Percentiles rank a stretch among this genome's conserved stretches.
Evolutionary conservation across 768 basidiomycete genomes (phyloP).

Genomic region (Russula foetens): DNA sequence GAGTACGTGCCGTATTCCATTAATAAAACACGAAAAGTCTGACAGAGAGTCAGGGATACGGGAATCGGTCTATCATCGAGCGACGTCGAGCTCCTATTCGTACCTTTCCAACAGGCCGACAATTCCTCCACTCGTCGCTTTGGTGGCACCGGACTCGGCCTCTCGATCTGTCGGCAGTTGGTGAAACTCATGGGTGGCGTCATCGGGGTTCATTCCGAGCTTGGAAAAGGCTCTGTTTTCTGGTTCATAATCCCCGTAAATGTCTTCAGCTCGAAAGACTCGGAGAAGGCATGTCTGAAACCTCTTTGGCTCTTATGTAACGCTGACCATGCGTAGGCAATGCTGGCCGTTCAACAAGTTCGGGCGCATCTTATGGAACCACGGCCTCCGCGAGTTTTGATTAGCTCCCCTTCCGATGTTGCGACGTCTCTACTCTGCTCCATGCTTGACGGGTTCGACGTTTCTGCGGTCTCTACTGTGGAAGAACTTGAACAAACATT

Average conservation of each 20-base stretch:
- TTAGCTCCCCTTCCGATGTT: conserved; percentile 51
- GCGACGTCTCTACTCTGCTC: conserved; percentile 48
- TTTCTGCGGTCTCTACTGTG: conserved; percentile 36
- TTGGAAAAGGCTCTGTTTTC: conserved; percentile 57
- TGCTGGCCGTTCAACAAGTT: conserved; percentile 39
- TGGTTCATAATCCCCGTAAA: conserved; percentile 70
- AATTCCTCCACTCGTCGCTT: conserved; percentile 70
- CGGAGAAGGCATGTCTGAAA: conserved; percentile 38
- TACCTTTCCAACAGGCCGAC: conserved; percentile 74
- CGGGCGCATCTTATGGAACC: conserved; percentile 40
- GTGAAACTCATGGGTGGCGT: conserved; percentile 72
- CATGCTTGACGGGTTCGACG: conserved; percentile 48
- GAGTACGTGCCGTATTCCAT: conserved; percentile 32
- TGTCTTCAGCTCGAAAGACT: conserved; percentile 46
- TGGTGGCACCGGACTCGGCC: conserved; percentile 69
- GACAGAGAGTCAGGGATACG: conserved; percentile 44
- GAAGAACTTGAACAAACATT: conserved; percentile 41
- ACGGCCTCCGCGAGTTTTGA: conserved; percentile 40
- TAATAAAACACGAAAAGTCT: background rate
- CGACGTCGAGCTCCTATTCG: conserved; percentile 60
- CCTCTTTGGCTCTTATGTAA: background rate
- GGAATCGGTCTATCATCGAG: conserved; percentile 62
- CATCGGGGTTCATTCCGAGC: conserved; percentile 60
- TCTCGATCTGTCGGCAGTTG: conserved; percentile 66
- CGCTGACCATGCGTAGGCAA: conserved; percentile 29